phyloP scores from a whole-genome alignment of 163 green algal species.

The Scenedesmus sp. region DNA sequence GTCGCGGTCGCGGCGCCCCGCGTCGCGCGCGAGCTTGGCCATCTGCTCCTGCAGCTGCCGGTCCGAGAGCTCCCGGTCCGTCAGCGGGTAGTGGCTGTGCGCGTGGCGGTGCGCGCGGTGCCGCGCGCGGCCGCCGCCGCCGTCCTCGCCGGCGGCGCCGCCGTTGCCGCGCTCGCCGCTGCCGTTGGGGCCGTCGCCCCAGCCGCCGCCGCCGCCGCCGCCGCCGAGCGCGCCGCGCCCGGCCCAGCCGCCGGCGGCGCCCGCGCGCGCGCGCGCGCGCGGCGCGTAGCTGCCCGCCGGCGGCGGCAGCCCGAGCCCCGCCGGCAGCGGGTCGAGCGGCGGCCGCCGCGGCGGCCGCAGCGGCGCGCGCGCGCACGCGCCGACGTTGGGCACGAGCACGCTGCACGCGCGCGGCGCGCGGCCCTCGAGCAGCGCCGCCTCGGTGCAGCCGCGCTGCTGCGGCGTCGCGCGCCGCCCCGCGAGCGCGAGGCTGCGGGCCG shows the following conservation, averaged over 20 bases:
- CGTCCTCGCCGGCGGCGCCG: not conserved
- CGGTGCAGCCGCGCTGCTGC: constrained; percentile 32
- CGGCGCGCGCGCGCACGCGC: constrained; percentile 31
- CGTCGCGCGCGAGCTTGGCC: constrained; percentile 34
- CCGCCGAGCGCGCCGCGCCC: not conserved
- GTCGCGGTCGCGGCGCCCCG: constrained; percentile 1
- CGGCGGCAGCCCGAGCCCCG: constrained; percentile 9
- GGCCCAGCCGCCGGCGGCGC: not conserved
- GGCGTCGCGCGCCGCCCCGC: not conserved
- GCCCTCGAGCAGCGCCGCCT: constrained; percentile 35
- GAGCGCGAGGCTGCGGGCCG: not conserved
- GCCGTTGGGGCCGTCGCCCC: constrained; percentile 13
- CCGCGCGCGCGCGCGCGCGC: not conserved
- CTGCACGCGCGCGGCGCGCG: constrained; percentile 18
- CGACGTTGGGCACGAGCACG: constrained; percentile 37
- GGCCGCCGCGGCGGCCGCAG: constrained; percentile 29
- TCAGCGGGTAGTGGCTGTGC: not conserved
- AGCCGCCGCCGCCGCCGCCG: not conserved
- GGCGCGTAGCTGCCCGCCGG: constrained; percentile 32
- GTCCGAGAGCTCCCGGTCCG: constrained; percentile 36
- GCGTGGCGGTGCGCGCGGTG: not conserved
- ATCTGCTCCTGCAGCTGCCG: constrained; percentile 46
- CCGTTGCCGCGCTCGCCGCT: not conserved
- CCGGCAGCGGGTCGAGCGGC: constrained; percentile 8
- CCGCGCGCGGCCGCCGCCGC: too few relatives aligned